Evolutionary conservation across 164 flowering plant species (phyloP), one percentile per base, ranked within the genome.

Genomic region (Malania oleifera): DNA sequence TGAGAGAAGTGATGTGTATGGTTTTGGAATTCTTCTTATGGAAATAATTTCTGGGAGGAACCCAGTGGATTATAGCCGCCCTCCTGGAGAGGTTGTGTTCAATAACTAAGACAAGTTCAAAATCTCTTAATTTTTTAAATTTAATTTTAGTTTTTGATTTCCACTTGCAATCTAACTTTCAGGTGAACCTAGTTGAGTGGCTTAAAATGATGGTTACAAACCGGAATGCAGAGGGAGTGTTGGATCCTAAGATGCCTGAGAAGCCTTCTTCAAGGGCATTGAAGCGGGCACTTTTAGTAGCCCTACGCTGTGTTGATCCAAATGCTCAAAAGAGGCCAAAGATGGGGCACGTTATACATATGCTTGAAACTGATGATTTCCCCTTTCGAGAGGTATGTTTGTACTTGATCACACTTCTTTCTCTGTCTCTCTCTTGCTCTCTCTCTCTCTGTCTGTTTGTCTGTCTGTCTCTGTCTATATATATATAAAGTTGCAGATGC

Each of bases 161-260:
- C 15, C 27, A 25, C 3, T 41, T 10, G 17, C 14, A 14, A 31
- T 38, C 14, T 35, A 34, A 20, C 13, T 77, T 66, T 44, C 80
- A 88, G 96, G 96, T 84, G 53, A 88, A 86, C 70, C 73, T 88
- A 49, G 87, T 89, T 25, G 96, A 86, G 59, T 84, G 96, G 96
- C 82, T 89, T 24, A 89, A 86, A 59, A 65, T 78, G 26, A 89
- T 84, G 96, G 86, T 89, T 43, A 67, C 82, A 8, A 78, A 70
- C 57, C 74, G 89, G 50, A 84, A 80, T 37, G 69, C 89, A 12
- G 96, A 86, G 68, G 89, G 81, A 31, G 83, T 84, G 50, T 58
- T 86, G 71, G 96, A 89, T 67, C 93, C 93, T 7, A 82, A 80
- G 66, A 61, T 89, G 58, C 65, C 71, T 2, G 87, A 81, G 65